These are phyloP conservation scores for Zymoseptoria pseudotritici DNA, from an alignment of 2,329 filamentous ascomycete species.

Conservation along the genomic window DNA sequence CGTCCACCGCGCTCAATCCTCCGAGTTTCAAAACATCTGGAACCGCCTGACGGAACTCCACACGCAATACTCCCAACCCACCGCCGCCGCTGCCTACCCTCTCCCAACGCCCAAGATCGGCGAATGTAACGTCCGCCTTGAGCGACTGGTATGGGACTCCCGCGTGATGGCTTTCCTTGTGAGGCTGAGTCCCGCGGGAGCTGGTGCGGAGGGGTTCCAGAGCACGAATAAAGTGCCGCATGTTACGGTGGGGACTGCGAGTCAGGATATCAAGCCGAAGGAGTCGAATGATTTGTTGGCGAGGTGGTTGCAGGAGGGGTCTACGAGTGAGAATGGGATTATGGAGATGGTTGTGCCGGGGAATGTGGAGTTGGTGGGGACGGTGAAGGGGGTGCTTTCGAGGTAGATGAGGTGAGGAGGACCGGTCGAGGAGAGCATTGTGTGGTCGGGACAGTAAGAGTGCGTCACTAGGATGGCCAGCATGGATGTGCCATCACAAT, in stretches of 20 bases:
- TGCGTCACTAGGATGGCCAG: too few species aligned
- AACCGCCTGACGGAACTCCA: slow-evolving; percentile 60
- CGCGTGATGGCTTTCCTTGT: slow-evolving; percentile 89
- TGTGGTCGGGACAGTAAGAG: too few species aligned
- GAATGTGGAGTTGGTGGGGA: slow-evolving; percentile 49
- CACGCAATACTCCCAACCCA: slow-evolving; percentile 28
- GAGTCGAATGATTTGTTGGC: slow-evolving; percentile 84
- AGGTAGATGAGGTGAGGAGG: slow-evolving; percentile 2
- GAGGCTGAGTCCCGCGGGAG: slow-evolving; percentile 47
- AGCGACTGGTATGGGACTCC: slow-evolving; percentile 71
- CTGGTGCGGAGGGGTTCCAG: slow-evolving; percentile 46
- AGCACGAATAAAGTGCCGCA: slow-evolving; percentile 76
- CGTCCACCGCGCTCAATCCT: slow-evolving; percentile 65
- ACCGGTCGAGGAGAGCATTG: too few species aligned
- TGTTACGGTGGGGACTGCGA: slow-evolving; percentile 79
- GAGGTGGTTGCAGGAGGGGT: slow-evolving; percentile 61
- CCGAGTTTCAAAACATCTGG: slow-evolving; percentile 65
- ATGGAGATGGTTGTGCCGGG: slow-evolving; percentile 48
- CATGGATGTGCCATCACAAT: too few species aligned
- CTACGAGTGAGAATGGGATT: slow-evolving; percentile 45
- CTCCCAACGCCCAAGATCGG: slow-evolving; percentile 50
- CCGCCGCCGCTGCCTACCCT: slow-evolving; percentile 30
- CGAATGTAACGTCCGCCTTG: slow-evolving; percentile 54
- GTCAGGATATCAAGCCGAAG: slow-evolving; percentile 71
- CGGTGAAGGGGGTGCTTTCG: slow-evolving; percentile 44